Conservation (phyloP, 805 yeast genomes). For the Diddensiella transvaalensis region DNA sequence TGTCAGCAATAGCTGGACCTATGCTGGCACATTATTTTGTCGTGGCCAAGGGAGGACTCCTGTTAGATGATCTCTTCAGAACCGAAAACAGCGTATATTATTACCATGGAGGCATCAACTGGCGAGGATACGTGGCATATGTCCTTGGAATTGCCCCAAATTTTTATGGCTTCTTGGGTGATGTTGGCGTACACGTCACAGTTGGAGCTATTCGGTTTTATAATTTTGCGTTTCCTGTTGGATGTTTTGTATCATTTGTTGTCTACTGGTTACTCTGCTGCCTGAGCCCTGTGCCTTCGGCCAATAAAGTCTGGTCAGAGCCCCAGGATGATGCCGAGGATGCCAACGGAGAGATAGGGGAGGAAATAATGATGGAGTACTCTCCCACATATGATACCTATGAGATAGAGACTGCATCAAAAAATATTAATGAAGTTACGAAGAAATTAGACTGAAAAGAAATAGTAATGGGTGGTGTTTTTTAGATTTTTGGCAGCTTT, state of each 20-base stretch:
- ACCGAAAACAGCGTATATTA: conserved; percentile 10
- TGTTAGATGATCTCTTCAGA: conserved; percentile 9
- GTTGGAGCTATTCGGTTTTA: conserved; percentile 8
- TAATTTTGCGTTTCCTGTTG: conserved; percentile 16
- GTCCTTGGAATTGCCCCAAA: conserved; percentile 16
- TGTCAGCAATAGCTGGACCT: conserved; percentile 17
- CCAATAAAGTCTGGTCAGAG: not conserved
- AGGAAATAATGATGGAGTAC: too few species aligned
- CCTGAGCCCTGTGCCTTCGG: conserved; percentile 4
- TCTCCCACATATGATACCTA: too few species aligned
- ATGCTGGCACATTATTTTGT: conserved; percentile 18
- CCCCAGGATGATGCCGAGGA: not conserved
- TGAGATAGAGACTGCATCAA: too few species aligned
- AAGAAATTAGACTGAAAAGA: too few species aligned
- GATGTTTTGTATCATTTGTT: conserved; percentile 7
- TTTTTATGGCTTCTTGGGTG: conserved; percentile 19
- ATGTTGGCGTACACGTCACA: conserved; percentile 9
- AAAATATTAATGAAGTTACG: too few species aligned
- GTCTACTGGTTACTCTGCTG: conserved; percentile 6
- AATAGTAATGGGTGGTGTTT: too few species aligned
- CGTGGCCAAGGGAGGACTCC: conserved; percentile 12
- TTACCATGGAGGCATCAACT: conserved; percentile 15
- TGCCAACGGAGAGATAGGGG: too few species aligned
- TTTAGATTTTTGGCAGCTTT: too few species aligned
- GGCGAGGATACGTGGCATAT: conserved; percentile 15